phyloP scores from a whole-genome alignment of 2,329 filamentous ascomycete genomes.

The Alternaria alternata region DNA sequence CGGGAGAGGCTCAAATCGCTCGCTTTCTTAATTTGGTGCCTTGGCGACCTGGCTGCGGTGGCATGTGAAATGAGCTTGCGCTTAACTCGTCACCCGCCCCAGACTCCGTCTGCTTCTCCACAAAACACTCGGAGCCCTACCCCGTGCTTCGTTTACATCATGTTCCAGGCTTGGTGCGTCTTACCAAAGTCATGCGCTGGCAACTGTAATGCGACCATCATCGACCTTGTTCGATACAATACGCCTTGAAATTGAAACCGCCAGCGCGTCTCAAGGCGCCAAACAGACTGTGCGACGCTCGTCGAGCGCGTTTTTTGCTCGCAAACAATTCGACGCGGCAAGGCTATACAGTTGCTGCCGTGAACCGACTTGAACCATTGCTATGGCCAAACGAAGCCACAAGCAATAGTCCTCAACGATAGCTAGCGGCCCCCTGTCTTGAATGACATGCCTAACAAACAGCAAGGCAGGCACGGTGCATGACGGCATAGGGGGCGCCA shows the following conservation, averaged over 20 bases:
- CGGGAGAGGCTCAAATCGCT: slow-evolving; percentile 29
- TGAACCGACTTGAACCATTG: slow-evolving; percentile 13
- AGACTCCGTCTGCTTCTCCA: slow-evolving; percentile 17
- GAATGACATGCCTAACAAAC: background rate
- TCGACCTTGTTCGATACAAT: background rate
- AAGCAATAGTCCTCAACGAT: background rate
- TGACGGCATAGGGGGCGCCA: background rate
- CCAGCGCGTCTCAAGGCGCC: background rate
- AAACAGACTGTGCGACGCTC: background rate
- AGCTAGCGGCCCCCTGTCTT: background rate
- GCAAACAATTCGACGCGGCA: background rate
- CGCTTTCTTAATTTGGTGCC: slow-evolving; percentile 31
- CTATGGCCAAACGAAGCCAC: slow-evolving; percentile 5
- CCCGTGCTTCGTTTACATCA: slow-evolving; percentile 13
- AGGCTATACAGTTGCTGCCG: background rate
- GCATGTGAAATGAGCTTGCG: slow-evolving; percentile 38
- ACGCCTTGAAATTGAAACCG: background rate
- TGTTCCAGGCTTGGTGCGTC: background rate
- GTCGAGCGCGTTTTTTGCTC: background rate
- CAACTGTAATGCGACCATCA: background rate
- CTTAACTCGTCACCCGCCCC: slow-evolving; percentile 24
- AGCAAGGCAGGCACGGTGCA: background rate
- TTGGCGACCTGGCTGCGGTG: slow-evolving; percentile 26
- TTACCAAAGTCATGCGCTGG: background rate
- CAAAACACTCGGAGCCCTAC: slow-evolving; percentile 11